These are phyloP conservation scores for Endotrypanum monterogeii DNA, from an alignment of 208 protist species.

Conservation along the genomic window DNA sequence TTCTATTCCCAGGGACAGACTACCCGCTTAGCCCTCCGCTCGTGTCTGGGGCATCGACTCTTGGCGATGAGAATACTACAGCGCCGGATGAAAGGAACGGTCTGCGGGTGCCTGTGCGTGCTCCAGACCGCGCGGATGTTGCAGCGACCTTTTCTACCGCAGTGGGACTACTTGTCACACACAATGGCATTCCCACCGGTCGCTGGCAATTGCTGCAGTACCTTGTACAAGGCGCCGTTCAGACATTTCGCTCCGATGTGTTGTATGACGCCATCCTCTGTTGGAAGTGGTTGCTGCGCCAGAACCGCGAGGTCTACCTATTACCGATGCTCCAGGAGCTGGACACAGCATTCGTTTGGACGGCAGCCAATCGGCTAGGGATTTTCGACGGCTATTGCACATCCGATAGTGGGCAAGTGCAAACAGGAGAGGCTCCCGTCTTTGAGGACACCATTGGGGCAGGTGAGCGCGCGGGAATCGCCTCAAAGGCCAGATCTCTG, in stretches of 20 bases:
- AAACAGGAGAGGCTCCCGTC: conserved; percentile 44
- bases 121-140: conserved; percentile 21
- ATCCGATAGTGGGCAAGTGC: conserved; percentile 57
- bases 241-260: conserved; percentile 54
- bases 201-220: conserved; percentile 56
- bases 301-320: conserved; percentile 46
- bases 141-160: conserved; percentile 45
- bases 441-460: neutral
- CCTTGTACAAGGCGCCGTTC: conserved; percentile 70
- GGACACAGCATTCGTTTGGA: conserved; percentile 70
- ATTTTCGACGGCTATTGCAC: conserved; percentile 73
- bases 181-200: conserved; percentile 31
- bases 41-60: neutral
- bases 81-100: conserved; percentile 11
- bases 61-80: conserved; percentile 2
- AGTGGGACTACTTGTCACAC: conserved; percentile 49
- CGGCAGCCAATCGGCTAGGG: conserved; percentile 55
- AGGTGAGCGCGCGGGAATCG: neutral
- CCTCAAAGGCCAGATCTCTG: neutral
- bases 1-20: conserved; percentile 23
- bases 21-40: conserved; percentile 12
- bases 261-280: conserved; percentile 56
- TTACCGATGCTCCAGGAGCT: conserved; percentile 60
- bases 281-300: conserved; percentile 76
- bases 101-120: neutral